Conservation (phyloP, 768 basidiomycete genomes). For the Mycena kentingensis region DNA sequence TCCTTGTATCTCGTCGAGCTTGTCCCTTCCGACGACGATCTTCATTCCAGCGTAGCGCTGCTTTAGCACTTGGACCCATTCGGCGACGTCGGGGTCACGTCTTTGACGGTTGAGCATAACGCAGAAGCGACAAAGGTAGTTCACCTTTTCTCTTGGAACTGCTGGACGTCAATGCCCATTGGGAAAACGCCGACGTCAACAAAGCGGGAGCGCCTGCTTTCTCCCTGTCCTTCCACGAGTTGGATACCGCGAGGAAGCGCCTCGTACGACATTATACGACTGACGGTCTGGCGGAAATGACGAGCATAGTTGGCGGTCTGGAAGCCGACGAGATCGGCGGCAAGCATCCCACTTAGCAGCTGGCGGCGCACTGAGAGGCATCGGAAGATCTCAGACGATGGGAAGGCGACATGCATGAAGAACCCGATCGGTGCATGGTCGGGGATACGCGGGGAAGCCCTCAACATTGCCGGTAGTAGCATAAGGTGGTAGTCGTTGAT, state of each 20-base stretch:
- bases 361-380: constrained; percentile 80
- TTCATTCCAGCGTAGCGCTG: constrained; percentile 87
- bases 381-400: constrained; percentile 92
- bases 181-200: constrained; percentile 89
- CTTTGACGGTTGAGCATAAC: constrained; percentile 35
- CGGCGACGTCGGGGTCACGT: constrained; percentile 72
- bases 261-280: constrained; percentile 76
- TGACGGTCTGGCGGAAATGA: constrained; percentile 85
- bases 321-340: constrained; percentile 90
- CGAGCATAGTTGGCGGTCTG: constrained; percentile 83
- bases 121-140: constrained; percentile 19
- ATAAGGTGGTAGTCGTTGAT: constrained; percentile 97
- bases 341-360: constrained; percentile 86
- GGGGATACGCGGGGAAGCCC: constrained; percentile 58
- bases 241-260: constrained; percentile 84
- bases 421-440: constrained; percentile 76
- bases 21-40: constrained; percentile 85
- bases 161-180: constrained; percentile 83
- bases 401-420: constrained; percentile 97
- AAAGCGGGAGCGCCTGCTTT: constrained; percentile 53
- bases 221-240: constrained; percentile 41
- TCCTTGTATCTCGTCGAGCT: constrained; percentile 86
- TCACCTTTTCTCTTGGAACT: constrained; percentile 67
- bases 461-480: constrained; percentile 85
- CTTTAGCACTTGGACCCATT: constrained; percentile 79